phyloP scores from a whole-genome alignment of 331 rosid genomes.

The Malus hybrid region DNA sequence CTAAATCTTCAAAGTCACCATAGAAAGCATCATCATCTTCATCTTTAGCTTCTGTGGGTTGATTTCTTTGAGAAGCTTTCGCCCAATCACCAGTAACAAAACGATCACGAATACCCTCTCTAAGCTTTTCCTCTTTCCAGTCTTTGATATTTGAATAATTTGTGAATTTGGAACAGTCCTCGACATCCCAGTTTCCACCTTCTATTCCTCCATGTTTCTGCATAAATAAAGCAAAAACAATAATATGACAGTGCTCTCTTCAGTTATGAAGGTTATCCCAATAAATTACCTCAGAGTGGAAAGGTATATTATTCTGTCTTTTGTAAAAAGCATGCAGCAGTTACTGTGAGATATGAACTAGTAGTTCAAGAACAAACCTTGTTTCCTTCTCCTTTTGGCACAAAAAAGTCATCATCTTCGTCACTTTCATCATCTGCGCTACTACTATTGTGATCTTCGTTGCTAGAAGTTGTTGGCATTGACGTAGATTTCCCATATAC shows the following conservation, averaged over 20 bases:
- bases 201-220: conserved; percentile 33
- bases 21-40: conserved; percentile 44
- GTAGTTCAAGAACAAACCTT: conserved; percentile 46
- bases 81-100: conserved; percentile 90
- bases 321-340: neutral
- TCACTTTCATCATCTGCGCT: conserved; percentile 57
- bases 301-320: neutral
- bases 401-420: conserved; percentile 66
- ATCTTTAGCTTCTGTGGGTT: conserved; percentile 16
- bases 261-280: neutral
- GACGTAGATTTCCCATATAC: conserved; percentile 66
- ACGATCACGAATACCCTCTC: conserved; percentile 55
- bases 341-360: neutral
- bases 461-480: conserved; percentile 12
- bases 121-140: conserved; percentile 42
- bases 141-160: conserved; percentile 22
- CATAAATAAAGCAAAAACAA: conserved; percentile 6
- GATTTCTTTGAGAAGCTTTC: conserved; percentile 68
- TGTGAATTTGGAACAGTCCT: conserved; percentile 73
- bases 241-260: neutral
- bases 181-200: conserved; percentile 42
- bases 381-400: conserved; percentile 58
- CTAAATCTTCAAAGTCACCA: conserved; percentile 94
- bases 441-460: conserved; percentile 38
- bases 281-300: neutral